Percentiles rank a stretch among this genome's conserved stretches.
Evolutionary conservation across 2,329 filamentous ascomycete species (phyloP).

Genomic region (Trichoderma simmonsii): DNA sequence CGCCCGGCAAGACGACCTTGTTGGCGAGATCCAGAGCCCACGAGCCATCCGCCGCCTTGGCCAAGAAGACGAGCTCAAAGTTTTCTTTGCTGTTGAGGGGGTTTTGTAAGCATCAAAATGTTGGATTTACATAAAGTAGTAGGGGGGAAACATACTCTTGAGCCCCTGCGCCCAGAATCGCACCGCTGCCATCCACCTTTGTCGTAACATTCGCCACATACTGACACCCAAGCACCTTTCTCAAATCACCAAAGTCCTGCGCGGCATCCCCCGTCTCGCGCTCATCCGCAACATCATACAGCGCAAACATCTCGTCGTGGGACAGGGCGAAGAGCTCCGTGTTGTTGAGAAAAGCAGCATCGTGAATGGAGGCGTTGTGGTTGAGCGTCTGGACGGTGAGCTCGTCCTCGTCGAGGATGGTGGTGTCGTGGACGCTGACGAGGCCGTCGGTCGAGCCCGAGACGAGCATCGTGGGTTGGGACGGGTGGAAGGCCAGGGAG

Average conservation of each 20-base stretch:
- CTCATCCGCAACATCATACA: slow-evolving; percentile 67
- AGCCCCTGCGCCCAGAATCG: slow-evolving; percentile 62
- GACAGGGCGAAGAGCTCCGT: slow-evolving; percentile 69
- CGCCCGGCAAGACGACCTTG: slow-evolving; percentile 58
- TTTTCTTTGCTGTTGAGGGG: slow-evolving; percentile 43
- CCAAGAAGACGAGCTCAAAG: slow-evolving; percentile 60
- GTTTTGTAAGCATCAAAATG: not conserved
- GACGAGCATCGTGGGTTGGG: slow-evolving; percentile 59
- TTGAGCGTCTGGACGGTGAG: slow-evolving; percentile 76
- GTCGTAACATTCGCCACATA: slow-evolving; percentile 68
- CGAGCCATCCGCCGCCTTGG: slow-evolving; percentile 40
- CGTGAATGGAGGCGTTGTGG: slow-evolving; percentile 70
- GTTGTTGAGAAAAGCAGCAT: slow-evolving; percentile 64
- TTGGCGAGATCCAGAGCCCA: slow-evolving; percentile 57
- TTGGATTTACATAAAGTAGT: not conserved
- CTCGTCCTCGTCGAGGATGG: slow-evolving; percentile 71
- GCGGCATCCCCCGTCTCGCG: slow-evolving; percentile 56
- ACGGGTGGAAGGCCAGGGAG: slow-evolving; percentile 57
- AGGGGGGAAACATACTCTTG: slow-evolving; percentile 56
- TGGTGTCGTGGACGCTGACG: slow-evolving; percentile 72
- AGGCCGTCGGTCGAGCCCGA: slow-evolving; percentile 79
- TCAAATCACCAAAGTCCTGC: slow-evolving; percentile 65
- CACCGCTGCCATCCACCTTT: slow-evolving; percentile 56
- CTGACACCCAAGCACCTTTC: slow-evolving; percentile 63
- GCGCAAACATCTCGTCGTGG: slow-evolving; percentile 73